phyloP scores from a whole-genome alignment of 2,329 filamentous ascomycete genomes.

The Berkeleyomyces basicola region DNA sequence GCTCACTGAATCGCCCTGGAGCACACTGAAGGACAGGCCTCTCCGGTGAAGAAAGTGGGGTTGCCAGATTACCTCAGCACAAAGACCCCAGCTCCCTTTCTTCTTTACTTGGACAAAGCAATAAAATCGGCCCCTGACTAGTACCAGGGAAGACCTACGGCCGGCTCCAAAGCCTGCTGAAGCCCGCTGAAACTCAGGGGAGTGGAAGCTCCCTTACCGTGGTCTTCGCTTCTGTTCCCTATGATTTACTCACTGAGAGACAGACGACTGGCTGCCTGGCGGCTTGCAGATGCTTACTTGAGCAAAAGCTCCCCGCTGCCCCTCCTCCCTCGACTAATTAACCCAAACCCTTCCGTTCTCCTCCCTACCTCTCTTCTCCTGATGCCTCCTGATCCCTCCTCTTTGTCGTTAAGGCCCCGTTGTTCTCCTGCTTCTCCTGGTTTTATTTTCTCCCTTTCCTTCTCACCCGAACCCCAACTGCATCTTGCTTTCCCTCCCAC shows the following conservation, averaged over 20 bases:
- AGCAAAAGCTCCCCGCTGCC: not conserved
- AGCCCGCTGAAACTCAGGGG: too few relatives aligned
- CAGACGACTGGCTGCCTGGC: too few relatives aligned
- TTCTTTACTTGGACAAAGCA: not conserved
- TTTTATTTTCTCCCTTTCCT: conserved; percentile 8
- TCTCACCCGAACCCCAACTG: not conserved
- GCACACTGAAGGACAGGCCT: not conserved
- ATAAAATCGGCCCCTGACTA: not conserved
- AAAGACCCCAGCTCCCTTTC: not conserved
- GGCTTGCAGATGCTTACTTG: too few relatives aligned
- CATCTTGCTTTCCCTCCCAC: not conserved
- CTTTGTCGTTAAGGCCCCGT: conserved; percentile 4
- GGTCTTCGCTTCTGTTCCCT: too few relatives aligned
- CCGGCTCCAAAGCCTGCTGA: too few relatives aligned
- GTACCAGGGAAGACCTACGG: not conserved
- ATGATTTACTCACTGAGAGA: too few relatives aligned
- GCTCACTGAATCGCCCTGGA: too few relatives aligned
- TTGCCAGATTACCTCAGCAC: too few relatives aligned
- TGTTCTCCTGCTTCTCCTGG: conserved; percentile 3
- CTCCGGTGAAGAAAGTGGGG: not conserved
- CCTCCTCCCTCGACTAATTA: not conserved
- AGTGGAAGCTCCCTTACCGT: too few relatives aligned
- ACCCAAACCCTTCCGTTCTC: conserved; percentile 11
- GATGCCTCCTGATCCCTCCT: not conserved
- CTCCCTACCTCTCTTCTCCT: not conserved